Evolutionary conservation across 495 filamentous ascomycete genomes (phyloP), one percentile per base, ranked within the genome.

Genomic region (Pseudoneurospora amorphoporcata): DNA sequence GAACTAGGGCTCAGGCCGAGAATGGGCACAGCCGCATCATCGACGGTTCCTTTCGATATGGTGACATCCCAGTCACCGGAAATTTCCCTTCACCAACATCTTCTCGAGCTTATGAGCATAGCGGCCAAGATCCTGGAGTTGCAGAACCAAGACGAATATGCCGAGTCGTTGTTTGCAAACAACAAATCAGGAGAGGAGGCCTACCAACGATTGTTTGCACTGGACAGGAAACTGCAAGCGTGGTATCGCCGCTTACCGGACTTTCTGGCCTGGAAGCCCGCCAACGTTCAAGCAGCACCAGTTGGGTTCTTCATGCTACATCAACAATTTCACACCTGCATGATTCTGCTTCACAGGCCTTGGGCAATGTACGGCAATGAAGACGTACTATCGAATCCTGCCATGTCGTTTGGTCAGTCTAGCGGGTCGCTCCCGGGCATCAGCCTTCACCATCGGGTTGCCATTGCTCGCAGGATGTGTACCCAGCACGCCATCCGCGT

Each of bases 71-170:
- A 80, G 69, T 78, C 77, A 58, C 72, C 77, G 19, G 79, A 84
- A 45, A 83, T 79, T 3, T 79, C 83, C 40, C 82, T 87, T 29
- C 82, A 86, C 70, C 82, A 84, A 71, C 77, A 82, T 14, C 76
- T 86, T 14, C 75, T 87, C 43, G 82, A 86, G 74, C 81, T 88
- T 3, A 83, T 88, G 83, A 83, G 84, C 70, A 78, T 87, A n/a
- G 83, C 85, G 9, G 83, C 83, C 68, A 82, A 80, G 76, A 83
- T 87, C 23, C 79, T 84, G 0, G 86, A 86, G 70, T 73, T 78
- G 12, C 78, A 82, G 35, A 80, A 77, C 40, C 73, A 23, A 74
- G 70, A 2, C 58, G 73, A 73, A 40, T 70, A 69, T 2, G 45
- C 74, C 39, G 69, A 71, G 35, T 17, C 7, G 1, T 53, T 75